Base-by-base conservation (phyloP, 768 basidiomycete genomes). In the Lactarius psammicola region DNA sequence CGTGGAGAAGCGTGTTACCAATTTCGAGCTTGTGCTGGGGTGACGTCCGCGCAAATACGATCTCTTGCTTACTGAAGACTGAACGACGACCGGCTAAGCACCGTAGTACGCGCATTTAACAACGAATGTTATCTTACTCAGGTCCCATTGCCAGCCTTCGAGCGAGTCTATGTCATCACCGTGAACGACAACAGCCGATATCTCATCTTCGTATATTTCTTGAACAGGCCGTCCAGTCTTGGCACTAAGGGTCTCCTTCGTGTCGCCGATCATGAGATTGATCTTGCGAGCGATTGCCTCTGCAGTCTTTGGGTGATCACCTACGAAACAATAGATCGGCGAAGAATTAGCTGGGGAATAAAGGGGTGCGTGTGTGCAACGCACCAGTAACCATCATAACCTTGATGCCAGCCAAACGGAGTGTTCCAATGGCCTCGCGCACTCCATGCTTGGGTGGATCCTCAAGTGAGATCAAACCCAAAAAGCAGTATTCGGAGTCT, bases 11-110 rank as follows among this genome's bases (percentile, higher is more conserved):
- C 18, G 42, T 1, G 4, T 28, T 57, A 87, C 86, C 87, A 55
- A 89, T 89, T 72, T 88, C 86, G 3, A 89, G 81, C 71, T 89
- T 89, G 71, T 88, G 87, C 71, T 88, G 84, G 0, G 87, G 87
- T 10, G 87, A 87, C 10, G 87, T 88, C 58, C 87, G 80, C 42
- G 87, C 87, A 66, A 89, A 88, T 5, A 89, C 87, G 59, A 89
- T 87, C 73, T 88, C 87, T 49, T 84, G 78, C 71, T 87, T 88
- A 70, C 78, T 77, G 73, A 89, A 87, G 67, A 89, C 87, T 88
- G 60, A 3, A 28, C 23, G 54, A n/a, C 0, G 60, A 36, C 28
- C n/a, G 10, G 34, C 54, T 65, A 60, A 40, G 30, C 46, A 55
- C 13, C 33, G 26, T 15, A 34, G n/a, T 33, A 4, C 26, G 62